phyloP scores from a whole-genome alignment of 1,139 yeast species.

The Oligophagozyma castellii region DNA sequence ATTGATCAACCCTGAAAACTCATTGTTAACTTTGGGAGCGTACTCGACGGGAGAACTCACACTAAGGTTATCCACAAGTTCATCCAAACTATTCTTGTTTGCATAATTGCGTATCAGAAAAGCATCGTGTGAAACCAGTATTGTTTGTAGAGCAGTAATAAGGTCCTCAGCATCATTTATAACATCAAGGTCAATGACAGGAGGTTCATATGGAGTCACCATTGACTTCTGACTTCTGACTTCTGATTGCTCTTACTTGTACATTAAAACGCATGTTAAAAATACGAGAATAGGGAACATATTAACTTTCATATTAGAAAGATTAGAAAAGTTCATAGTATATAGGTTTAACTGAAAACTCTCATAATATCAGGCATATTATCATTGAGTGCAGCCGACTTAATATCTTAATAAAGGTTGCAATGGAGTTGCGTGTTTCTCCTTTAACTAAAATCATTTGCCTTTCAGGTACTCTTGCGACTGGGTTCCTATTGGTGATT shows the following conservation, averaged over 20 bases:
- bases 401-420: not conserved
- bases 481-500: constrained; percentile 60
- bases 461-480: constrained; percentile 54
- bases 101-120: constrained; percentile 22
- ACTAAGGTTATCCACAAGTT: constrained; percentile 5
- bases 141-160: constrained; percentile 12
- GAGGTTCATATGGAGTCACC: no score
- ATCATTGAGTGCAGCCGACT: not conserved
- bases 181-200: constrained; percentile 17
- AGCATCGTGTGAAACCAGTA: constrained; percentile 14
- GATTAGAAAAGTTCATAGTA: no score
- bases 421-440: constrained; percentile 21
- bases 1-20: constrained; percentile 15
- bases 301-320: no score
- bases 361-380: not conserved
- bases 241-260: no score
- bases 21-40: constrained; percentile 17
- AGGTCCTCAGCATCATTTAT: constrained; percentile 13
- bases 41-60: constrained; percentile 3
- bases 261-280: no score
- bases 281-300: no score
- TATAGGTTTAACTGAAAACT: no score
- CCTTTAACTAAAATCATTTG: constrained; percentile 63
- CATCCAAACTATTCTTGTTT: constrained; percentile 10
- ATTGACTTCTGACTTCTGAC: no score